Base-by-base conservation (phyloP, 2,329 filamentous ascomycete genomes). In the Scedosporium boydii region DNA sequence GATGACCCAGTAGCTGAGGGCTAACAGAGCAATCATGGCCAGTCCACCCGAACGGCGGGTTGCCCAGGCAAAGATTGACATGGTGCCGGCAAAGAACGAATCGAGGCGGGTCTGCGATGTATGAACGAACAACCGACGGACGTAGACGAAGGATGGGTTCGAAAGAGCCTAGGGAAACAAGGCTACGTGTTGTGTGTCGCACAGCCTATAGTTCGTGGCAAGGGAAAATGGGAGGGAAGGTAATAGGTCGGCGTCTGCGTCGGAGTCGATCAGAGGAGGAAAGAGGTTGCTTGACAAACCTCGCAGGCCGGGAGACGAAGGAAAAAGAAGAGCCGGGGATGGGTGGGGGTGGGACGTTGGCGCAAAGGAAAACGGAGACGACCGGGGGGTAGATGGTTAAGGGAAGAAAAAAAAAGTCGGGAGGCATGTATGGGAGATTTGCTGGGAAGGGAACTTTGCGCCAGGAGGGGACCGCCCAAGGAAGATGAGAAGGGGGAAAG, bases 41-140 rank as follows among this genome's bases (percentile, higher is more conserved):
- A 86, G 69, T 62, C 82, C 83, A 63, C 82, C 82, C 38, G 76
- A 77, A 66, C 83, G 77, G 68, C 78, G 78, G 66, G 80, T 76
- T 64, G 77, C 78, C 83, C 83, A 86, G 44, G 69, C 69, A 67
- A 85, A 80, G 65, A 84, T 67, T 64, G 79, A 77, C 83, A 85
- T 85, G 64, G 46, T 67, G 68, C 64, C 65, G 68, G 64, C 58
- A 51, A 53, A 23, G 12, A 55, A 18, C 21, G 53, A 59, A 60
- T 57, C 38, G 58, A 56, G 64, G 55, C 14, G 23, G 5, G 55
- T 16, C 10, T 23, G 23, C 12, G 55, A 51, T 60, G 58, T 63
- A 62, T 21, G 55, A 46, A 60, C 60, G 59, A 44, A 38, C 58
- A 51, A 41, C 18, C 21, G 57, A 57, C 26, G 55, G 53, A 53